Percentiles rank a stretch among this genome's conserved stretches.
These are phyloP conservation scores for Pseudotsuga menziesii DNA, from an alignment of 75 land plant species.

Conservation along the genomic window DNA sequence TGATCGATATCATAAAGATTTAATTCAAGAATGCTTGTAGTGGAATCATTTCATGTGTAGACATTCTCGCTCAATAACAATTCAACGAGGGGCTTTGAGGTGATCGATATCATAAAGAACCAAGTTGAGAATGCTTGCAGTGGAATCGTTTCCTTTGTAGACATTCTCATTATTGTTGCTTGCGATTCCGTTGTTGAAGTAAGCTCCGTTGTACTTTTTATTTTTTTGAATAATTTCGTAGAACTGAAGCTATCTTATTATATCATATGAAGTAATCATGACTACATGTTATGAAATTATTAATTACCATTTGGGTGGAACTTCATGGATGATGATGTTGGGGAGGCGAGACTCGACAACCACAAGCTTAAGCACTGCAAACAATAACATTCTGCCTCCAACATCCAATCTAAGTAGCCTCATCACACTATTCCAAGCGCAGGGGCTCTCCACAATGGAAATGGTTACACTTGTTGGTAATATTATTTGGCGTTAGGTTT, in stretches of 20 bases:
- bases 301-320: constrained; percentile 39
- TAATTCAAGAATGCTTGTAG: constrained; percentile 39
- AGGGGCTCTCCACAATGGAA: constrained; percentile 31
- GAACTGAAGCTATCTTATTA: too few species aligned
- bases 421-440: constrained; percentile 8
- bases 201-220: background rate
- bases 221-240: too few species aligned
- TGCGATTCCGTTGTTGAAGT: constrained; percentile 23
- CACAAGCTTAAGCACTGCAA: constrained; percentile 26
- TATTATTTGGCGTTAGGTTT: too few species aligned
- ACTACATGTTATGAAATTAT: too few species aligned
- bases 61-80: constrained; percentile 46
- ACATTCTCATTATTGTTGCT: constrained; percentile 37
- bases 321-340: constrained; percentile 27
- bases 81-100: too few species aligned
- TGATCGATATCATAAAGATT: constrained; percentile 36
- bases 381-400: constrained; percentile 33
- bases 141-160: too few species aligned
- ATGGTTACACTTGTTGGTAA: constrained; percentile 26
- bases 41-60: constrained; percentile 59
- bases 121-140: too few species aligned
- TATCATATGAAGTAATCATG: too few species aligned
- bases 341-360: constrained; percentile 51
- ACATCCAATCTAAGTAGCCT: constrained; percentile 12
- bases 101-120: too few species aligned